Percentiles rank a stretch among this genome's conserved stretches.
Conservation (phyloP, 140 eudicot genomes). For the Stevia rebaudiana region DNA sequence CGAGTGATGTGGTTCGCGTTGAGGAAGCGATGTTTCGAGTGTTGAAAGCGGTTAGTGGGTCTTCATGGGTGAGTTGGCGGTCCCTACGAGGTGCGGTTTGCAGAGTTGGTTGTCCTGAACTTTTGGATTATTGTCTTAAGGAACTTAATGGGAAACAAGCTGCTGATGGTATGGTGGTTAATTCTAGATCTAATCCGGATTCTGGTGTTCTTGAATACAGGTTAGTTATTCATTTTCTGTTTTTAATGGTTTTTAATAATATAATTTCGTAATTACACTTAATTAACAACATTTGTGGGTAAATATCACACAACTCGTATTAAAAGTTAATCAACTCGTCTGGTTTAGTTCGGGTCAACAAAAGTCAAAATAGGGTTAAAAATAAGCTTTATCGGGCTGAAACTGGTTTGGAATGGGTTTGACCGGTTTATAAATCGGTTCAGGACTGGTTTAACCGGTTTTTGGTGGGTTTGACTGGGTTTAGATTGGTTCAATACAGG, state of each 20-base stretch:
- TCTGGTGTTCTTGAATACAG: conserved; percentile 80
- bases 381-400: too few relatives aligned
- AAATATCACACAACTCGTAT: background rate
- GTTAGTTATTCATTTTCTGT: conserved; percentile 5
- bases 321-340: background rate
- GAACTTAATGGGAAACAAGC: conserved; percentile 76
- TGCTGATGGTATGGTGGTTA: conserved; percentile 60
- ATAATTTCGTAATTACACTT: background rate
- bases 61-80: conserved; percentile 89
- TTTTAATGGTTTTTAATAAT: background rate
- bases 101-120: conserved; percentile 70
- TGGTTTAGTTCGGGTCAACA: too few relatives aligned
- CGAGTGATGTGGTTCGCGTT: conserved; percentile 47
- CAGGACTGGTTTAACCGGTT: too few relatives aligned
- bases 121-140: conserved; percentile 84
- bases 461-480: too few relatives aligned
- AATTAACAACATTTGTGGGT: background rate
- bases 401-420: too few relatives aligned
- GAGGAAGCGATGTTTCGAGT: conserved; percentile 87
- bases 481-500: too few relatives aligned
- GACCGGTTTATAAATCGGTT: too few relatives aligned
- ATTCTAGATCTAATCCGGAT: conserved; percentile 51
- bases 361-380: too few relatives aligned
- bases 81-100: conserved; percentile 85
- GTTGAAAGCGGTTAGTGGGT: conserved; percentile 64